Percentiles rank a stretch among this genome's conserved stretches.
Evolutionary conservation across 768 basidiomycete genomes (phyloP).

Genomic region (Suillus occidentalis): DNA sequence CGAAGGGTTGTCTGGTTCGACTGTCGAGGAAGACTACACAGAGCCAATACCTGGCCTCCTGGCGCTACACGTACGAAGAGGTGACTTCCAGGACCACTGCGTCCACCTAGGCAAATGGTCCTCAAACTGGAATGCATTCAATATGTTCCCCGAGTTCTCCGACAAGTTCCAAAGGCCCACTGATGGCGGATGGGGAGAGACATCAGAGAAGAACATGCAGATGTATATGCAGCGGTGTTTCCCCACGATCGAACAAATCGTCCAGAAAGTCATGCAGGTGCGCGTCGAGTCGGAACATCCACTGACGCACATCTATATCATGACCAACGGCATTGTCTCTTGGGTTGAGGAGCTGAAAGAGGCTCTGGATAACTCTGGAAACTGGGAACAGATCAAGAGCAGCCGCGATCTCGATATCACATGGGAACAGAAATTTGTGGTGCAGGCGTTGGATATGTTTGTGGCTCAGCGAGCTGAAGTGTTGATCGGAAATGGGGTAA

Average conservation of each 20-base stretch:
- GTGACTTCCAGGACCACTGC: constrained; percentile 49
- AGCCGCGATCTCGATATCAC: constrained; percentile 41
- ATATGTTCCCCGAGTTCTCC: constrained; percentile 40
- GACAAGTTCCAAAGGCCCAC: constrained; percentile 36
- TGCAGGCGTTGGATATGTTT: constrained; percentile 50
- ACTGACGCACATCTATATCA: constrained; percentile 42
- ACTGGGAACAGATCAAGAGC: constrained; percentile 40
- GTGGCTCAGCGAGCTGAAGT: constrained; percentile 45
- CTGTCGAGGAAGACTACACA: constrained; percentile 11
- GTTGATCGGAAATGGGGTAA: constrained; percentile 53
- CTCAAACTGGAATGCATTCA: constrained; percentile 44
- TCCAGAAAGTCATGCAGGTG: constrained; percentile 36
- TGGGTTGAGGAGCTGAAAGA: constrained; percentile 42
- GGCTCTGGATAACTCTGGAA: constrained; percentile 30
- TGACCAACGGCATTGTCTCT: constrained; percentile 43
- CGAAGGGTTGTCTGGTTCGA: neutral
- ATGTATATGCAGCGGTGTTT: constrained; percentile 41
- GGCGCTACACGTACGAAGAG: constrained; percentile 50
- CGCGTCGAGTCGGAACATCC: constrained; percentile 23
- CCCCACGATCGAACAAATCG: constrained; percentile 41
- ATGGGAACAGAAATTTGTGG: constrained; percentile 43
- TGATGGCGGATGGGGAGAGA: constrained; percentile 19
- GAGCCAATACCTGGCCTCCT: constrained; percentile 39
- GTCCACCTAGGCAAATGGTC: constrained; percentile 32
- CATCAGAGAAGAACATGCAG: constrained; percentile 21